Evolutionary conservation across 2,329 filamentous ascomycete species (phyloP).

Genomic region (Mollisia scopiformis): DNA sequence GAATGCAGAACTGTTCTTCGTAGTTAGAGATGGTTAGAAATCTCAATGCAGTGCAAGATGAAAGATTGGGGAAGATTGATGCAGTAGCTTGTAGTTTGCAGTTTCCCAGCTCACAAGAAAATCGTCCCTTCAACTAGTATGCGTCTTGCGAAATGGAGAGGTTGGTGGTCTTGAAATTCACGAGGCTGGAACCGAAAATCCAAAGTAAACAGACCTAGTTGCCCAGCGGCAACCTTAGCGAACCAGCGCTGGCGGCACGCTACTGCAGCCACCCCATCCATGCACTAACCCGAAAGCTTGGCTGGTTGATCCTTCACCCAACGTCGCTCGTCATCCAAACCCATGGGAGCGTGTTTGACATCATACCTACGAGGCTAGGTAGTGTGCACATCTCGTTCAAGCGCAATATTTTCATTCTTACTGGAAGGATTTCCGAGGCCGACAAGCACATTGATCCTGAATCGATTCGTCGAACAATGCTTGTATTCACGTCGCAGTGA

Average conservation of each 20-base stretch:
- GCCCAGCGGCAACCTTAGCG: neutral
- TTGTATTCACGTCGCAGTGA: neutral
- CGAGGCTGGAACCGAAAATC: too few species aligned
- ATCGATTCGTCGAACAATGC: neutral
- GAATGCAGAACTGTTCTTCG: conserved; percentile 4
- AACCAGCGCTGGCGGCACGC: neutral
- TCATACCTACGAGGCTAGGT: neutral
- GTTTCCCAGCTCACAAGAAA: conserved; percentile 13
- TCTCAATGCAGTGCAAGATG: neutral
- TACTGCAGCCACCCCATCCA: neutral
- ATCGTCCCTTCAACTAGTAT: conserved; percentile 13
- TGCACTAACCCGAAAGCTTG: neutral
- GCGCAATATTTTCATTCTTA: too few species aligned
- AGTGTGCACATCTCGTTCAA: too few species aligned
- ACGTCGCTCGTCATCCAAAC: neutral
- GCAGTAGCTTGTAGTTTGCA: conserved; percentile 14
- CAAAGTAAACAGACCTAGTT: neutral
- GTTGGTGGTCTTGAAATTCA: too few species aligned
- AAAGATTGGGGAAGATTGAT: conserved; percentile 7
- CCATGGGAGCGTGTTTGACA: neutral
- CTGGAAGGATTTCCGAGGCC: too few species aligned
- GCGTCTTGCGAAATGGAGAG: neutral
- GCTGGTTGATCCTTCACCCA: neutral
- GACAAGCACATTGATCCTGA: too few species aligned
- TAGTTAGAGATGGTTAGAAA: neutral